Conservation (phyloP, 768 basidiomycete species). For the Pholiota microspora region DNA sequence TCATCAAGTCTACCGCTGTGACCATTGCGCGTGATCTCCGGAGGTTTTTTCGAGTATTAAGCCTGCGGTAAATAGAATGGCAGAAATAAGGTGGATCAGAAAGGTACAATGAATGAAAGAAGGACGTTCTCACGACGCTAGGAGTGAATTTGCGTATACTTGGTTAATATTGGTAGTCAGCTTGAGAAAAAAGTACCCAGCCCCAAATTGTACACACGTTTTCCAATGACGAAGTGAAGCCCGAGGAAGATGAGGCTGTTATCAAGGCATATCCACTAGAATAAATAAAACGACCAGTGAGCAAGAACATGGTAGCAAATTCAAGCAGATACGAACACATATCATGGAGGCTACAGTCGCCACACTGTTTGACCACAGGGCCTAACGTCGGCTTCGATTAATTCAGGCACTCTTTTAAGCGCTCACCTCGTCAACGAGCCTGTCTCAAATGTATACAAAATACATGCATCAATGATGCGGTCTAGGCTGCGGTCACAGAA, state of each 20-base stretch:
- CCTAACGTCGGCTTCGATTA: not conserved
- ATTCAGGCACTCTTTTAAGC: not conserved
- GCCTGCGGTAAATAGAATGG: slow-evolving; percentile 3
- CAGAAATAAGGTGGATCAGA: not conserved
- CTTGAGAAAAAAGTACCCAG: too few species aligned
- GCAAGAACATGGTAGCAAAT: not conserved
- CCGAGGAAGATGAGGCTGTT: slow-evolving; percentile 43
- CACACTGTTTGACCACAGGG: slow-evolving; percentile 21
- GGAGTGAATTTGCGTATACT: slow-evolving; percentile 52
- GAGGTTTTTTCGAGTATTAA: slow-evolving; percentile 13
- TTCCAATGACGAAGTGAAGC: slow-evolving; percentile 44
- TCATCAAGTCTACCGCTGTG: slow-evolving; percentile 6
- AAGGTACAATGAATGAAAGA: not conserved
- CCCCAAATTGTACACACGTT: slow-evolving; percentile 31
- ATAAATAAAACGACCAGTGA: not conserved
- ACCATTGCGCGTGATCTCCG: slow-evolving; percentile 3
- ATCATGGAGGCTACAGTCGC: slow-evolving; percentile 45
- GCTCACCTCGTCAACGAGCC: slow-evolving; percentile 44
- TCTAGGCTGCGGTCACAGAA: slow-evolving; percentile 33
- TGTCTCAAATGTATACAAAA: slow-evolving; percentile 49
- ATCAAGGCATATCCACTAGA: slow-evolving; percentile 43
- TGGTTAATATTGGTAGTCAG: not conserved
- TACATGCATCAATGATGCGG: slow-evolving; percentile 40
- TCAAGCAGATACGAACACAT: slow-evolving; percentile 32
- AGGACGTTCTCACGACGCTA: slow-evolving; percentile 22